These are phyloP conservation scores for Paratinospora sagittata DNA, from an alignment of 164 flowering plant genomes.

Conservation along the genomic window DNA sequence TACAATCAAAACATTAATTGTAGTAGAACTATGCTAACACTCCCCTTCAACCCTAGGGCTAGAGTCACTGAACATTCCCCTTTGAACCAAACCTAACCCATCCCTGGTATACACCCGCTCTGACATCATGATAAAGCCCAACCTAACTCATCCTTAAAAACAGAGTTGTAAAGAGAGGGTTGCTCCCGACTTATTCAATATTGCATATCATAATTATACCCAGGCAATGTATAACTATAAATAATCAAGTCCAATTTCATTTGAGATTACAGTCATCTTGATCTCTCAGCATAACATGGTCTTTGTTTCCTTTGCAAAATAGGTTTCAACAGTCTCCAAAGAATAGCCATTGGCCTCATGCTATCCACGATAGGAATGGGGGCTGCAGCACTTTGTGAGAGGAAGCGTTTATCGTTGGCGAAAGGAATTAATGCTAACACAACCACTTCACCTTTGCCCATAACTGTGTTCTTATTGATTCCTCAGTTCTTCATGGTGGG, in stretches of 20 bases:
- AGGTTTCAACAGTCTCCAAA: conserved; percentile 80
- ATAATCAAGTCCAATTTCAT: too few species aligned
- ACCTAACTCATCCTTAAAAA: too few species aligned
- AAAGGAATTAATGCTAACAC: conserved; percentile 18
- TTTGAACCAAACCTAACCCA: too few species aligned
- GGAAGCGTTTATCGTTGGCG: conserved; percentile 62
- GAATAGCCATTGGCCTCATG: conserved; percentile 63
- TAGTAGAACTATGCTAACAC: not conserved
- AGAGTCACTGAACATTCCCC: too few species aligned
- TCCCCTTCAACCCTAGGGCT: too few species aligned
- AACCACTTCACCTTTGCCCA: conserved; percentile 40
- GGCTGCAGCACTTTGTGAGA: conserved; percentile 63
- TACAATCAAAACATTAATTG: not conserved
- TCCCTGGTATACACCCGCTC: too few species aligned
- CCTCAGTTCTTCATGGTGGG: conserved; percentile 94
- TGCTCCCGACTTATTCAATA: too few species aligned
- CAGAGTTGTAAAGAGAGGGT: too few species aligned
- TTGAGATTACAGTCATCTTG: not conserved
- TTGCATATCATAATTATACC: too few species aligned
- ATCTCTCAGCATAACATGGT: not conserved
- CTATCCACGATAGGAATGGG: conserved; percentile 74
- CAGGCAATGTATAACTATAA: too few species aligned
- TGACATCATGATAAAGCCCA: too few species aligned
- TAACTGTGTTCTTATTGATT: conserved; percentile 63
- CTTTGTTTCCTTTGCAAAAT: not conserved